Conservation (phyloP, 352 stramenopile species). For the Phytophthora pluvialis region DNA sequence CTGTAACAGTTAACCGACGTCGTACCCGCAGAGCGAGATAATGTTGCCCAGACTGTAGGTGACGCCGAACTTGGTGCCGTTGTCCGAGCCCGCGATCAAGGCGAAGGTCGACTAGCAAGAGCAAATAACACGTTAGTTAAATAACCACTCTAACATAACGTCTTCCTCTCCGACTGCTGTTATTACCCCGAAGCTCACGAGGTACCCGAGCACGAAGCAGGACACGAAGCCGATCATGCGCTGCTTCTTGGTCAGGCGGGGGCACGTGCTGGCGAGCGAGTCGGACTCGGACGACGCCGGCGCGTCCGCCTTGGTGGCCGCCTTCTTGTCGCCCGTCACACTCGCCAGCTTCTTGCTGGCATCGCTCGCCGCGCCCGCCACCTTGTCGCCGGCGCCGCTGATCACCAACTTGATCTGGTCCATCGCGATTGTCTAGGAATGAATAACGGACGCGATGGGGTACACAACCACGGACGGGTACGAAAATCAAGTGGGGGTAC, state of each 20-base stretch:
- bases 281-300: conserved; percentile 33
- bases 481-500: no score
- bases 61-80: conserved; percentile 82
- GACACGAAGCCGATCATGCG: conserved; percentile 70
- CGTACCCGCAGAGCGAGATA: conserved; percentile 83
- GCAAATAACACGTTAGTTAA: conserved; percentile 17
- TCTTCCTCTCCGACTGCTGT: neutral
- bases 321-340: conserved; percentile 35
- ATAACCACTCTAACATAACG: conserved; percentile 6
- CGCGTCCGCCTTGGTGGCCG: conserved; percentile 8
- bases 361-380: conserved; percentile 32
- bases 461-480: neutral
- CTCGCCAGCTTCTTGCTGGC: conserved; percentile 51
- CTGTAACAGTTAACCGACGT: neutral
- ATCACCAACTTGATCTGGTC: conserved; percentile 86
- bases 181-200: conserved; percentile 85
- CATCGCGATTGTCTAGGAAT: conserved; percentile 44
- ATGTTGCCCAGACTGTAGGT: conserved; percentile 86
- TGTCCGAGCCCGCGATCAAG: conserved; percentile 69
- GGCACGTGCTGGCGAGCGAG: conserved; percentile 62
- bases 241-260: conserved; percentile 72
- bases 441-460: conserved; percentile 19
- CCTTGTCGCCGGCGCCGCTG: conserved; percentile 51
- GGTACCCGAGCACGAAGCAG: conserved; percentile 83
- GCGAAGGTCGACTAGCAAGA: conserved; percentile 77